A percentile compares a stretch with the other conserved stretches of the same genome.
Evolutionary conservation across 2,329 filamentous ascomycete species (phyloP).

Genomic region (Phialophora macrospora): DNA sequence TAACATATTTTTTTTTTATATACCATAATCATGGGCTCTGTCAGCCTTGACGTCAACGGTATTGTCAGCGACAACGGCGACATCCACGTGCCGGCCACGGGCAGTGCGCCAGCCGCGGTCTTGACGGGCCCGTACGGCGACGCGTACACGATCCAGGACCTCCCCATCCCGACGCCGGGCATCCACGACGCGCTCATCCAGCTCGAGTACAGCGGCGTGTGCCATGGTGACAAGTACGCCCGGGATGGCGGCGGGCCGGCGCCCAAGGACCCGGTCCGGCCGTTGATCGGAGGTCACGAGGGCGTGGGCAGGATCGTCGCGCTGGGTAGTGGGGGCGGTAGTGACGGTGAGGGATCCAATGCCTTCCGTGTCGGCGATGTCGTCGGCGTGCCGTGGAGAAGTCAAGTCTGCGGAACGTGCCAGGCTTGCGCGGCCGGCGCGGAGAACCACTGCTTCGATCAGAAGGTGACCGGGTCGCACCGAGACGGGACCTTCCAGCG

Average conservation of each 20-base stretch:
- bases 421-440: slow-evolving; percentile 14
- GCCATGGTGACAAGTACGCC: slow-evolving; percentile 24
- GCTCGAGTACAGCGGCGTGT: slow-evolving; percentile 23
- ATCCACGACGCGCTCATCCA: slow-evolving; percentile 14
- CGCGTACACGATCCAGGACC: slow-evolving; percentile 11
- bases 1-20: background rate
- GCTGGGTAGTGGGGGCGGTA: slow-evolving; percentile 2
- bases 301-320: slow-evolving; percentile 19
- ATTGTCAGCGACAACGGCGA: background rate
- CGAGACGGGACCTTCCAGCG: slow-evolving; percentile 19
- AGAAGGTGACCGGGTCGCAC: slow-evolving; percentile 17
- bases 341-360: background rate
- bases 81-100: background rate
- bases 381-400: slow-evolving; percentile 21
- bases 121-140: slow-evolving; percentile 17
- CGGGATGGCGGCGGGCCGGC: slow-evolving; percentile 24
- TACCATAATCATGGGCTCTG: background rate
- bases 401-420: slow-evolving; percentile 16
- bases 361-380: slow-evolving; percentile 12
- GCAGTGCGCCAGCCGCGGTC: slow-evolving; percentile 5
- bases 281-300: slow-evolving; percentile 18
- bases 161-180: background rate
- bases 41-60: background rate
- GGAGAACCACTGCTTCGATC: slow-evolving; percentile 21
- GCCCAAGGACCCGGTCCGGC: slow-evolving; percentile 13